These are phyloP conservation scores for Cordyceps cateniannulata DNA, from an alignment of 2,329 filamentous ascomycete genomes.

Conservation along the genomic window DNA sequence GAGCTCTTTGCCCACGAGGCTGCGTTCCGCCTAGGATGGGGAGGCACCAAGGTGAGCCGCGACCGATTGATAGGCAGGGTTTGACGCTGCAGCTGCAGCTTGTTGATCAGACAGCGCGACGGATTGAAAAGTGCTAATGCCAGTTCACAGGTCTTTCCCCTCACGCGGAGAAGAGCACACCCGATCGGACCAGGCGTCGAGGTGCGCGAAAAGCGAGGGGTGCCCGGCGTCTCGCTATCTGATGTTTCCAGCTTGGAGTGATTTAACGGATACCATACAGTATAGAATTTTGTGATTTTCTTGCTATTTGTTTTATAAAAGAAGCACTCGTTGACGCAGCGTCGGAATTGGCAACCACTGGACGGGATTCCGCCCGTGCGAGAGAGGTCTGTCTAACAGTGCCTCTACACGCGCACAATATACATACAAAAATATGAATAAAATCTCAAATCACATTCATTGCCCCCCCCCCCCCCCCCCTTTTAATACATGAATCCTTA, in stretches of 20 bases:
- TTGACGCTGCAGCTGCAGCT: no score
- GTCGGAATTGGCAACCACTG: not conserved
- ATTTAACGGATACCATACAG: not conserved
- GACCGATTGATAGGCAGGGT: no score
- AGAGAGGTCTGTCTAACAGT: not conserved
- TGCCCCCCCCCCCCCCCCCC: no score
- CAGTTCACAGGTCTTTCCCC: constrained; percentile 46
- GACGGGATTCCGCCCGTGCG: not conserved
- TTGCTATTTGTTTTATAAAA: not conserved
- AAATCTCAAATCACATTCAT: not conserved
- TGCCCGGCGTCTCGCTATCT: constrained; percentile 41
- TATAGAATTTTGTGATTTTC: not conserved
- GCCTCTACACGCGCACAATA: not conserved
- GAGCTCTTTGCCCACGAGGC: constrained; percentile 95
- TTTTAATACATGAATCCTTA: not conserved
- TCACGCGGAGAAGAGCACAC: constrained; percentile 54
- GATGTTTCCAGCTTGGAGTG: constrained; percentile 57
- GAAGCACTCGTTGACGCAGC: not conserved
- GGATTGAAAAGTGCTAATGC: not conserved
- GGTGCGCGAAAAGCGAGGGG: constrained; percentile 57
- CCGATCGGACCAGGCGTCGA: constrained; percentile 79
- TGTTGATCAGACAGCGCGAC: no score
- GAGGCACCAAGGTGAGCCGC: constrained; percentile 76
- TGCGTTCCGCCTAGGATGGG: constrained; percentile 89
- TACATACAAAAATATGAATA: not conserved